Conservation (phyloP, 352 stramenopile species). For the Elongisporangium undulatum region DNA sequence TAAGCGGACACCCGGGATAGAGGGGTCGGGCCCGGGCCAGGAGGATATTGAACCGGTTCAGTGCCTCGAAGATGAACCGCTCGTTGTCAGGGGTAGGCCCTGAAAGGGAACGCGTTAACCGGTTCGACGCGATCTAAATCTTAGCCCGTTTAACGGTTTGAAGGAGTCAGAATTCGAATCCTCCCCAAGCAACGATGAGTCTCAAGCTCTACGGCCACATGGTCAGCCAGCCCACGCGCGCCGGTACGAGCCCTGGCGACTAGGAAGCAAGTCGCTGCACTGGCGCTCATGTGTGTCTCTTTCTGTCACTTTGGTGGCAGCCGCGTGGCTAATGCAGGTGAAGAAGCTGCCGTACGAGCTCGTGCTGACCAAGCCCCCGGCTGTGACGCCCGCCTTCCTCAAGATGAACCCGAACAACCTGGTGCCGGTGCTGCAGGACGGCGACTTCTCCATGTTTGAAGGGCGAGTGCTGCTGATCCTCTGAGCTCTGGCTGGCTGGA, state of each 20-base stretch:
- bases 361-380: background rate
- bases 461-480: background rate
- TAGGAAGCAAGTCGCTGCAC: too few relatives aligned
- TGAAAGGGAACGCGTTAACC: background rate
- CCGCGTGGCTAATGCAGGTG: constrained; percentile 1
- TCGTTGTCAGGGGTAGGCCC: background rate
- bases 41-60: background rate
- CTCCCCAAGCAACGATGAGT: background rate
- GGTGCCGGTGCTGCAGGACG: constrained; percentile 29
- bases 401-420: constrained; percentile 28
- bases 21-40: background rate
- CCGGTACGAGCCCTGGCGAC: background rate
- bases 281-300: background rate
- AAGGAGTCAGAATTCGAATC: background rate
- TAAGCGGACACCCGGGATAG: constrained; percentile 4
- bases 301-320: background rate
- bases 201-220: constrained; percentile 1
- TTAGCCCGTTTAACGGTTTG: constrained; percentile 2
- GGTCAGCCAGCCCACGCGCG: constrained; percentile 3
- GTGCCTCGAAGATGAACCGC: background rate
- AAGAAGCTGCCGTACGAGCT: constrained; percentile 3
- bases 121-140: constrained; percentile 2
- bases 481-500: background rate
- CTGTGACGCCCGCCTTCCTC: constrained; percentile 8
- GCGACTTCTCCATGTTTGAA: constrained; percentile 28